Conservation (phyloP, 495 filamentous ascomycete species). For the Podospora fimiseda region DNA sequence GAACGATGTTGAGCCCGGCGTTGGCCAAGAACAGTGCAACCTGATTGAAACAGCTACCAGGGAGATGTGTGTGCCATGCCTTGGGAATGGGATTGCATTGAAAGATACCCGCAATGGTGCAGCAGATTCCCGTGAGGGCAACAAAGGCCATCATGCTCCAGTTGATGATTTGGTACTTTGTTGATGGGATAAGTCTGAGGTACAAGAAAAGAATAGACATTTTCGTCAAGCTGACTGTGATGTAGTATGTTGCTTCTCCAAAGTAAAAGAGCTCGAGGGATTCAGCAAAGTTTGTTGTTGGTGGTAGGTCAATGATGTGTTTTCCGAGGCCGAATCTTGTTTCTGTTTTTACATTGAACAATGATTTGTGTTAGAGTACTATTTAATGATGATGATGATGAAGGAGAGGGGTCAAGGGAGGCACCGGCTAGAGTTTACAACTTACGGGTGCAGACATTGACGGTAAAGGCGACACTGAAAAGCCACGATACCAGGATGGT, state of each 20-base stretch:
- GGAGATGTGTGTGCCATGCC: constrained; percentile 15
- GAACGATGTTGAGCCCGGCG: constrained; percentile 36
- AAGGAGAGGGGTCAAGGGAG: no score
- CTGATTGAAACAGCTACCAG: constrained; percentile 12
- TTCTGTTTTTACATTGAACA: no score
- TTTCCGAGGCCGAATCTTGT: neutral
- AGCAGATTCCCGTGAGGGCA: constrained; percentile 1
- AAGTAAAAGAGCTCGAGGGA: constrained; percentile 1
- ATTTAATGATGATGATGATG: no score
- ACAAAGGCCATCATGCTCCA: constrained; percentile 9
- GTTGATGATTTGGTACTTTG: constrained; percentile 3
- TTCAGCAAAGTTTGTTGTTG: neutral
- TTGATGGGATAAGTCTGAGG: neutral
- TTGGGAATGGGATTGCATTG: constrained; percentile 12
- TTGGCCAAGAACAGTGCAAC: constrained; percentile 13
- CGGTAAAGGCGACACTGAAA: neutral
- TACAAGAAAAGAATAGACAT: constrained; percentile 2
- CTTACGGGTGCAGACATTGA: constrained; percentile 4
- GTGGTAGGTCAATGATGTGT: neutral
- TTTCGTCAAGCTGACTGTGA: constrained; percentile 3
- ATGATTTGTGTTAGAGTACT: no score
- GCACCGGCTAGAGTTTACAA: no score
- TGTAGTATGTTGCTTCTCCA: constrained; percentile 3
- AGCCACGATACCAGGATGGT: constrained; percentile 1
- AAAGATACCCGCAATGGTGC: constrained; percentile 10